Base-by-base conservation (phyloP, 352 stramenopile genomes). In the Halophytophthora polymorphica region DNA sequence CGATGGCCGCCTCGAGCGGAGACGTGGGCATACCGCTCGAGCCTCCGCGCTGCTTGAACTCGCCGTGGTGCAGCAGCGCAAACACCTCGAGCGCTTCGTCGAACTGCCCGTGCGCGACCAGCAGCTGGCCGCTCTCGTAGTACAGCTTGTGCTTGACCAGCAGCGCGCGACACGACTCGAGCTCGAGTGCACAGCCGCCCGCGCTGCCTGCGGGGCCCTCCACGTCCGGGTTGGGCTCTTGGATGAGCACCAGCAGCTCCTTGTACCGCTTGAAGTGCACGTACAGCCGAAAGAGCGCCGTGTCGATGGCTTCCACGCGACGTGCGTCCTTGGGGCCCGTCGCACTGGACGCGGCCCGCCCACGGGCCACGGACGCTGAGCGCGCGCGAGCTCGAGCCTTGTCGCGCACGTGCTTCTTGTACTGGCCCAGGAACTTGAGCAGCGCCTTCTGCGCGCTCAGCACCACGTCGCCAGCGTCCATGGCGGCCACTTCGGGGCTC, bases 1-100 rank as follows among this genome's bases (percentile, higher is more conserved):
- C 88, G 29, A 96, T 94, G 3, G 90, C 73, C 14, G 95, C 90
- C 41, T 96, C 84, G 13, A 97, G 79, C 2, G 91, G 76, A 33
- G 85, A 93, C 53, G 85, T 96, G 1, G 90, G 88, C 14, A 95
- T 66, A 14, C 72, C 86, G 0, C 77, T 89, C 14, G 66, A 70
- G 6, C 64, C 64, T 28, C 53, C 52, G 35, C 64, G 64, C 44
- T 97, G 91, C 44, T 96, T 86, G 49, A 91, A 83, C 40, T 90
- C 73, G 19, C 87, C 86, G 4, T 77, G 71, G 29, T 91, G 81
- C 49, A 95, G 61, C 23, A 74, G 73, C 34, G 83, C 64, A 53
- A 90, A 93, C 17, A 96, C 71, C 35, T 97, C 91, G 19, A 96
- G 65, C 0, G 77, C 81, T 21, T 90, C 74, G 6, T 76, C 69